Evolutionary conservation across 495 filamentous ascomycete species (phyloP).

Genomic region (Tuber magnatum): DNA sequence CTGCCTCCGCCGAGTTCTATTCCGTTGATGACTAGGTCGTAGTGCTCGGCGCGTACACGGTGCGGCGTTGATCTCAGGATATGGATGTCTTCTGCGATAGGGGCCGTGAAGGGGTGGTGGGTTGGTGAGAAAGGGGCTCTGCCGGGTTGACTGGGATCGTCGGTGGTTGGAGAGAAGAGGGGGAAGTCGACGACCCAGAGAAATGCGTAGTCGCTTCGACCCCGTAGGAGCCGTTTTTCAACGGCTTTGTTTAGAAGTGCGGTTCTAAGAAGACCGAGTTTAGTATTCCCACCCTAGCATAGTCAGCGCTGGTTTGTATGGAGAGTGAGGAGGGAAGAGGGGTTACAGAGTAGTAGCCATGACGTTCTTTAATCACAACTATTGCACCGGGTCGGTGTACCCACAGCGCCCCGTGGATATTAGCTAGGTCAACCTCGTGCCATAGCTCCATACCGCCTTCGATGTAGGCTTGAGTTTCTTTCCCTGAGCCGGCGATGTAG

Average conservation of each 20-base stretch:
- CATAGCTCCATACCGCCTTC: slow-evolving; percentile 13
- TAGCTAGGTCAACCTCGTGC: slow-evolving; percentile 14
- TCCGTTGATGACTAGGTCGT: slow-evolving; percentile 92
- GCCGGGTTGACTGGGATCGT: slow-evolving; percentile 77
- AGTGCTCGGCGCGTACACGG: slow-evolving; percentile 69
- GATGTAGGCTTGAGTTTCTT: background rate
- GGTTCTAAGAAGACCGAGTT: slow-evolving; percentile 68
- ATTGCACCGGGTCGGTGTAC: slow-evolving; percentile 20
- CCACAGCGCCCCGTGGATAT: slow-evolving; percentile 28
- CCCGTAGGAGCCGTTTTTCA: slow-evolving; percentile 50
- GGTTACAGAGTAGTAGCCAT: slow-evolving; percentile 22
- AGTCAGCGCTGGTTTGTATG: background rate
- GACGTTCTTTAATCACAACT: slow-evolving; percentile 21
- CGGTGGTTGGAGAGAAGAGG: slow-evolving; percentile 67
- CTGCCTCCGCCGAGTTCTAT: slow-evolving; percentile 91
- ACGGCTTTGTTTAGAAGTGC: slow-evolving; percentile 63
- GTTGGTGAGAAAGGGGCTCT: slow-evolving; percentile 73
- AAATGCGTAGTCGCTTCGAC: slow-evolving; percentile 55
- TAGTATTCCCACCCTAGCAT: slow-evolving; percentile 59
- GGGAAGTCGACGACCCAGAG: slow-evolving; percentile 87
- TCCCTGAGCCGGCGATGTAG: slow-evolving; percentile 16
- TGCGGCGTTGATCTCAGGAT: slow-evolving; percentile 65
- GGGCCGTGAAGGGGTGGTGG: slow-evolving; percentile 94
- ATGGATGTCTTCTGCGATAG: slow-evolving; percentile 65
- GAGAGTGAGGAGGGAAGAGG: background rate